Evolutionary conservation across 1,284 basidiomycete genomes (phyloP).

Genomic region (Peniophora sp.): DNA sequence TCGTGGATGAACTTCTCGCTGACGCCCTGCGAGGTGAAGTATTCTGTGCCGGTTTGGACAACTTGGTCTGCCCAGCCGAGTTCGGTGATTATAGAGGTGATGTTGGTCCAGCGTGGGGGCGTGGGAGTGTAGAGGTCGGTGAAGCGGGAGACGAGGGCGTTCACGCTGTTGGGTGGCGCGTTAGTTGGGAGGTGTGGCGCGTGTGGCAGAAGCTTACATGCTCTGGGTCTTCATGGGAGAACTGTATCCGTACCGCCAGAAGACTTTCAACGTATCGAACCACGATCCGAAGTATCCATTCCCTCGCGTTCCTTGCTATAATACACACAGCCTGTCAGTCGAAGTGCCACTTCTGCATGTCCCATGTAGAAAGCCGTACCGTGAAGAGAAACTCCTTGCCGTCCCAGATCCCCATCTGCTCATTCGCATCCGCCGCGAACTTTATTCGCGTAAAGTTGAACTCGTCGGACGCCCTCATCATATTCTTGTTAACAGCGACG

Average conservation of each 20-base stretch:
- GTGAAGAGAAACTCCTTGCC: slow-evolving; percentile 66
- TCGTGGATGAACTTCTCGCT: slow-evolving; percentile 63
- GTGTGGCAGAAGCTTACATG: slow-evolving; percentile 34
- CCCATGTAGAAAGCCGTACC: slow-evolving; percentile 28
- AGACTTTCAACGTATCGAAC: slow-evolving; percentile 65
- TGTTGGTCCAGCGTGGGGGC: slow-evolving; percentile 59
- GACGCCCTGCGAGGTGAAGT: slow-evolving; percentile 51
- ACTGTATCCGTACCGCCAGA: slow-evolving; percentile 78
- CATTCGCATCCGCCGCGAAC: slow-evolving; percentile 44
- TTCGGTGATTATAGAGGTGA: slow-evolving; percentile 45
- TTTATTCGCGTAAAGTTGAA: slow-evolving; percentile 64
- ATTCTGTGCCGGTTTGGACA: slow-evolving; percentile 50
- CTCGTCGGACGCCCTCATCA: slow-evolving; percentile 73
- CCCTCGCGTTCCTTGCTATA: slow-evolving; percentile 33
- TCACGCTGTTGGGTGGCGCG: slow-evolving; percentile 42
- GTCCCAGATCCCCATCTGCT: slow-evolving; percentile 71
- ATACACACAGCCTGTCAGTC: too few species aligned
- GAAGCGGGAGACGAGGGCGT: slow-evolving; percentile 47
- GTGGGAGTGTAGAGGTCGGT: slow-evolving; percentile 49
- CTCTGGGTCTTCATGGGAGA: slow-evolving; percentile 54
- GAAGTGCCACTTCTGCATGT: background rate
- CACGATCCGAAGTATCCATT: slow-evolving; percentile 34
- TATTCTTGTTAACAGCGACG: slow-evolving; percentile 73
- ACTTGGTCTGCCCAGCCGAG: slow-evolving; percentile 50
- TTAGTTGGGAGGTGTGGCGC: background rate